phyloP scores from a whole-genome alignment of 495 filamentous ascomycete genomes.

The Daldinia concentrica region DNA sequence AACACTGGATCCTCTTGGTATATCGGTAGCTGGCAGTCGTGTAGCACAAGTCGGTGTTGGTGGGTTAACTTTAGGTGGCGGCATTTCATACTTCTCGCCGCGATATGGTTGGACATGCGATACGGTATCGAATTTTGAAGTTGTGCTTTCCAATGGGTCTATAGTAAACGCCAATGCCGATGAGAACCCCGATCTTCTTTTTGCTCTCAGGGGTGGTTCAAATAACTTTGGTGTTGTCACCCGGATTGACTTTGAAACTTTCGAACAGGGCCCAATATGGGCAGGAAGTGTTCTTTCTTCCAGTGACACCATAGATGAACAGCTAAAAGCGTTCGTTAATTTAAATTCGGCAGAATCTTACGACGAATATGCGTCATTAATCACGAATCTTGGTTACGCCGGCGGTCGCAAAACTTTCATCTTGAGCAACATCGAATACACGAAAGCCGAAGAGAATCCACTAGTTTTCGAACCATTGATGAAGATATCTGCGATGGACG shows the following conservation, averaged over 20 bases:
- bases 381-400: slow-evolving; percentile 5
- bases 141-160: slow-evolving; percentile 64
- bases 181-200: slow-evolving; percentile 62
- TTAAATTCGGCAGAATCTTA: slow-evolving; percentile 29
- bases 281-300: slow-evolving; percentile 41
- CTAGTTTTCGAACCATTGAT: not conserved
- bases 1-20: slow-evolving; percentile 45
- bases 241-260: slow-evolving; percentile 59
- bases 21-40: slow-evolving; percentile 53
- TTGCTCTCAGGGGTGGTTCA: slow-evolving; percentile 64
- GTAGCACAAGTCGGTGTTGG: slow-evolving; percentile 50
- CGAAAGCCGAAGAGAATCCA: slow-evolving; percentile 21
- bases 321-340: slow-evolving; percentile 21
- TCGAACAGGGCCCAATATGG: slow-evolving; percentile 55
- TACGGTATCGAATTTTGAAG: slow-evolving; percentile 57
- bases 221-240: slow-evolving; percentile 37
- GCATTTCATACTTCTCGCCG: slow-evolving; percentile 55
- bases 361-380: slow-evolving; percentile 24
- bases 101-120: slow-evolving; percentile 63
- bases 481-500: not conserved
- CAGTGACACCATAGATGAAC: slow-evolving; percentile 22
- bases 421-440: slow-evolving; percentile 21
- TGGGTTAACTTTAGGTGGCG: slow-evolving; percentile 58
- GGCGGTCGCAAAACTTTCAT: slow-evolving; percentile 9
- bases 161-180: slow-evolving; percentile 59